Conservation (phyloP, 1,139 yeast species). For the Saccharomyces hybrid region DNA sequence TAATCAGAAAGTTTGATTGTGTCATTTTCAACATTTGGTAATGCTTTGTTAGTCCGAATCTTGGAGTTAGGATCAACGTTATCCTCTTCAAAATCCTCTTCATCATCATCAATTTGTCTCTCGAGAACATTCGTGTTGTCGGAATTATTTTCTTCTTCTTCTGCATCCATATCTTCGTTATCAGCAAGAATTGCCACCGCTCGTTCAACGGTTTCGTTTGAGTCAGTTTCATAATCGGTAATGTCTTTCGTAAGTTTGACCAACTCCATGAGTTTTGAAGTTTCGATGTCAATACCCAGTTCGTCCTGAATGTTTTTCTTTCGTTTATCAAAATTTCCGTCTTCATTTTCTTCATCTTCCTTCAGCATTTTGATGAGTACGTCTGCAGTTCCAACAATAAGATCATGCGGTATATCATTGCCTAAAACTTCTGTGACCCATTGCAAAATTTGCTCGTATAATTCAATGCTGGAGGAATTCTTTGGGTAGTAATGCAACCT, state of each 20-base stretch:
- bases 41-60: constrained; percentile 7
- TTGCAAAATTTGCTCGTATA: constrained; percentile 41
- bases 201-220: constrained; percentile 19
- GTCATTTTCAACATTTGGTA: constrained; percentile 13
- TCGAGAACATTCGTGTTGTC: constrained; percentile 26
- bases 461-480: constrained; percentile 38
- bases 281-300: constrained; percentile 39
- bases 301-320: constrained; percentile 40
- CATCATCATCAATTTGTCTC: constrained; percentile 25
- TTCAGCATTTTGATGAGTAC: constrained; percentile 54
- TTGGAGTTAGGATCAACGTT: constrained; percentile 5
- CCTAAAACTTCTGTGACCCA: constrained; percentile 46
- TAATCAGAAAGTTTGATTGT: constrained; percentile 6
- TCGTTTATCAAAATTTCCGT: constrained; percentile 30
- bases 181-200: constrained; percentile 26
- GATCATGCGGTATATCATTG: constrained; percentile 51
- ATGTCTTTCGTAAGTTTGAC: constrained; percentile 46
- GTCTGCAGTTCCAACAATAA: constrained; percentile 54
- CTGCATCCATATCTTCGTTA: constrained; percentile 32
- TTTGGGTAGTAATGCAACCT: constrained; percentile 46
- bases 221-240: constrained; percentile 38
- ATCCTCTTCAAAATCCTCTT: constrained; percentile 20
- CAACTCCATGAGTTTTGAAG: constrained; percentile 43
- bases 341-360: constrained; percentile 35
- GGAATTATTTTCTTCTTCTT: constrained; percentile 23